phyloP scores from a whole-genome alignment of 176 grass and related monocot species.

The Lolium rigidum region DNA sequence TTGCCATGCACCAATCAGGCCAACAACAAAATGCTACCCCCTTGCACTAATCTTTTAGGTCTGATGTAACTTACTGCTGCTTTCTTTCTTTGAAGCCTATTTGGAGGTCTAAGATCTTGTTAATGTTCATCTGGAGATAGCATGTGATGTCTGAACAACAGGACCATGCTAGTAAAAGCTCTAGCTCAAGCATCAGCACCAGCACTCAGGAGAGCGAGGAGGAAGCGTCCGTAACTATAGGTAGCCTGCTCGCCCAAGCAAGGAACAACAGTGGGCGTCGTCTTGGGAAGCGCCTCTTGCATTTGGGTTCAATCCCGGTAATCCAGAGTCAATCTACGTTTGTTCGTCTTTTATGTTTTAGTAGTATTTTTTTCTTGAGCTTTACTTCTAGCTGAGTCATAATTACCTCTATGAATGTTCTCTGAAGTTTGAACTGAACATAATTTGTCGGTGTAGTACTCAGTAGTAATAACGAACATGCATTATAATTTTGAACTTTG shows the following conservation, averaged over 20 bases:
- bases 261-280: conserved; percentile 60
- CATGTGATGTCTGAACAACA: conserved; percentile 77
- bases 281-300: conserved; percentile 83
- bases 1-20: conserved; percentile 5
- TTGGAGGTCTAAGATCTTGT: conserved; percentile 32
- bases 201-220: conserved; percentile 81
- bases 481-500: neutral
- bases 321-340: neutral
- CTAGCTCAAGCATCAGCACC: conserved; percentile 88
- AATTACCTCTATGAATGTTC: neutral
- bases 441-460: neutral
- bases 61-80: neutral
- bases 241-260: conserved; percentile 90
- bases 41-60: neutral
- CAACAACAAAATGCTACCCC: conserved; percentile 5
- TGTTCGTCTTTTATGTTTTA: neutral
- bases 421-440: neutral
- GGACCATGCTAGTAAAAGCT: conserved; percentile 78
- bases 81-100: conserved; percentile 24
- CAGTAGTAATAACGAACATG: neutral
- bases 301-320: conserved; percentile 89
- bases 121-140: conserved; percentile 52
- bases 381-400: neutral
- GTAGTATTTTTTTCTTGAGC: conserved; percentile 15
- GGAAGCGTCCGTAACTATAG: conserved; percentile 70